Evolutionary conservation across 2,329 filamentous ascomycete genomes (phyloP).

Genomic region (Aureobasidium sp.): DNA sequence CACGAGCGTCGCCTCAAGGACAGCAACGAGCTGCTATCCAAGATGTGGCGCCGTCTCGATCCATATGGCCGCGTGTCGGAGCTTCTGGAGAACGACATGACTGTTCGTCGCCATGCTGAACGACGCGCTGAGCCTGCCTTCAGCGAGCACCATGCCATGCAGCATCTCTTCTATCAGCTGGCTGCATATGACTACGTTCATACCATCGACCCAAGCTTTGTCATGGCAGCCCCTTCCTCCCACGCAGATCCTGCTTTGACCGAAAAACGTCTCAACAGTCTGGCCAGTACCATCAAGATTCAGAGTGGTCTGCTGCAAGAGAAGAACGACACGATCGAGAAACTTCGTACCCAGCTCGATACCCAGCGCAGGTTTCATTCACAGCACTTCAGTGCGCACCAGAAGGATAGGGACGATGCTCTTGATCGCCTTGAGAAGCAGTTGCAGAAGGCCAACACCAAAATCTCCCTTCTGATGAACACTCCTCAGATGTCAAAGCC

Average conservation of each 20-base stretch:
- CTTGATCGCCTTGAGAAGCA: background rate
- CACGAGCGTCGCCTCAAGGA: slow-evolving; percentile 7
- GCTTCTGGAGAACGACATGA: background rate
- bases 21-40: background rate
- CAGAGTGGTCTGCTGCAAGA: background rate
- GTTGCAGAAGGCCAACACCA: background rate
- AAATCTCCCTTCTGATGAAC: background rate
- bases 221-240: background rate
- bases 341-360: slow-evolving; percentile 1
- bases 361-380: background rate
- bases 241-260: background rate
- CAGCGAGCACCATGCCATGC: background rate
- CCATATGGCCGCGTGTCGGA: background rate
- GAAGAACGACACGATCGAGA: slow-evolving; percentile 6
- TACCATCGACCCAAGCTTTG: background rate
- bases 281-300: slow-evolving; percentile 2
- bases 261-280: slow-evolving; percentile 5
- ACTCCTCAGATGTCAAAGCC: background rate
- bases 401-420: background rate
- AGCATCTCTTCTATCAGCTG: background rate
- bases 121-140: background rate
- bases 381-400: background rate
- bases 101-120: background rate
- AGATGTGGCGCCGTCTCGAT: slow-evolving; percentile 10
- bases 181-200: slow-evolving; percentile 11